phyloP scores from a whole-genome alignment of 768 basidiomycete species.

The Rhodotorula sphaerocarpa region DNA sequence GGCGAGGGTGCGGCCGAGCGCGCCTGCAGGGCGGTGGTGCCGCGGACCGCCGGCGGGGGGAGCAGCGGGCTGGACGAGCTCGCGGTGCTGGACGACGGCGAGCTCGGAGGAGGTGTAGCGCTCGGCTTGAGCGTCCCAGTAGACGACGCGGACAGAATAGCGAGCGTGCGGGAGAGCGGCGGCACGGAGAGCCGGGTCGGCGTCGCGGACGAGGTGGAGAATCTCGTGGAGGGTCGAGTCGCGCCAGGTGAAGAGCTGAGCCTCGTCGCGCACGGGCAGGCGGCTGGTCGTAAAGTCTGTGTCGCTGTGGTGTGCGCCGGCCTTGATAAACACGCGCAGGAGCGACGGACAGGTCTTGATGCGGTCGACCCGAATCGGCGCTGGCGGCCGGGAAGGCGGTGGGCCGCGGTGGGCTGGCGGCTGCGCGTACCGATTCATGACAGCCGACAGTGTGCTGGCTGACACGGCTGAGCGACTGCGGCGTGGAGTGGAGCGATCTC shows the following conservation, averaged over 20 bases:
- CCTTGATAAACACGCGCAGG: conserved; percentile 32
- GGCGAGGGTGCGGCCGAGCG: conserved; percentile 20
- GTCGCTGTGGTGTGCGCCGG: conserved; percentile 16
- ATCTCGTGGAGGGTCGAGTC: conserved; percentile 36
- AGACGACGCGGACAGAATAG: conserved; percentile 37
- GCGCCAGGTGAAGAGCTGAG: conserved; percentile 34
- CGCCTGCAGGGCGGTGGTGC: neutral
- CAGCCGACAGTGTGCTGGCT: neutral
- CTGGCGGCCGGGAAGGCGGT: neutral
- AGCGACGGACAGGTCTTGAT: conserved; percentile 37
- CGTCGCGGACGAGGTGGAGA: conserved; percentile 30
- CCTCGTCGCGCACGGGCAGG: conserved; percentile 17
- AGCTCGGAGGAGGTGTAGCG: conserved; percentile 24
- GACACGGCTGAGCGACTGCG: no score
- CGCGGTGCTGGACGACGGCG: conserved; percentile 14
- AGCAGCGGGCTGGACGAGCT: conserved; percentile 11
- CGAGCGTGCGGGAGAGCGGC: conserved; percentile 5
- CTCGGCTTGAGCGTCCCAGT: conserved; percentile 15
- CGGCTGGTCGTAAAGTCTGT: conserved; percentile 1
- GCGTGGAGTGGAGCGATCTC: no score
- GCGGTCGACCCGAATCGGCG: conserved; percentile 20
- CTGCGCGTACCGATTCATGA: neutral
- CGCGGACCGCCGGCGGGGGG: neutral
- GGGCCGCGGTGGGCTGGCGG: no score
- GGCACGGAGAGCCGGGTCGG: conserved; percentile 9